Percentiles rank a stretch among this genome's conserved stretches.
Conservation (phyloP, 164 flowering plant genomes). For the Umbellularia californica region DNA sequence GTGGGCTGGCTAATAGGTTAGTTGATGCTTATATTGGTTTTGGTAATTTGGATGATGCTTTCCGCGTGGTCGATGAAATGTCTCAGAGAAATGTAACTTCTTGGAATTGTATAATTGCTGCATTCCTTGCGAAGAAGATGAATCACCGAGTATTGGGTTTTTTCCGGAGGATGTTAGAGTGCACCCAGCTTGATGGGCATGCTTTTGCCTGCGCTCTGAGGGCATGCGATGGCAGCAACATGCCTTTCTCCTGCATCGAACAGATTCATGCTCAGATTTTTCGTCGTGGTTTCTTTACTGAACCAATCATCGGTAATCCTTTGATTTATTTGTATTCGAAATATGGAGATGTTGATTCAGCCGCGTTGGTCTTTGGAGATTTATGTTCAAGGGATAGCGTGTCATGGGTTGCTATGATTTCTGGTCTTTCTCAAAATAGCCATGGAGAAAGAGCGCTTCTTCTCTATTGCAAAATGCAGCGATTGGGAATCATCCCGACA, state of each 20-base stretch:
- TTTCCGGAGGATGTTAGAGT: slow-evolving; percentile 17
- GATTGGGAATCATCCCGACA: slow-evolving; percentile 16
- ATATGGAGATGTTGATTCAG: slow-evolving; percentile 12
- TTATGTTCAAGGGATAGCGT: slow-evolving; percentile 17
- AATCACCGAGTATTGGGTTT: slow-evolving; percentile 4
- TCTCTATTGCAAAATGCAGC: slow-evolving; percentile 18
- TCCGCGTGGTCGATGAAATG: slow-evolving; percentile 17
- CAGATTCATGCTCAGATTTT: slow-evolving; percentile 24
- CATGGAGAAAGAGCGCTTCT: slow-evolving; percentile 21
- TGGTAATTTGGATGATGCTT: slow-evolving; percentile 15
- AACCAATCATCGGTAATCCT: slow-evolving; percentile 22
- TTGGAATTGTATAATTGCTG: slow-evolving; percentile 16
- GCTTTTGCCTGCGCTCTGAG: slow-evolving; percentile 21
- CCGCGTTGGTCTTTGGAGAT: slow-evolving; percentile 17
- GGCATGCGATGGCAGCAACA: slow-evolving; percentile 16
- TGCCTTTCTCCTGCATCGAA: slow-evolving; percentile 7
- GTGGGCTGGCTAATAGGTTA: slow-evolving; percentile 11
- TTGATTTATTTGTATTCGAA: slow-evolving; percentile 28
- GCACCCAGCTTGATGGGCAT: slow-evolving; percentile 1
- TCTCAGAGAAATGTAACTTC: slow-evolving; percentile 12
- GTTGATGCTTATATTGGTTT: slow-evolving; percentile 9
- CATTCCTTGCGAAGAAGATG: slow-evolving; percentile 7
- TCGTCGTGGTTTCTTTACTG: slow-evolving; percentile 14
- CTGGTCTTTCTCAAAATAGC: slow-evolving; percentile 27
- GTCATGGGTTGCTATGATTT: slow-evolving; percentile 36